Conservation (phyloP, 371 early-diverging fungal genomes). For the Apophysomyces sp. region DNA sequence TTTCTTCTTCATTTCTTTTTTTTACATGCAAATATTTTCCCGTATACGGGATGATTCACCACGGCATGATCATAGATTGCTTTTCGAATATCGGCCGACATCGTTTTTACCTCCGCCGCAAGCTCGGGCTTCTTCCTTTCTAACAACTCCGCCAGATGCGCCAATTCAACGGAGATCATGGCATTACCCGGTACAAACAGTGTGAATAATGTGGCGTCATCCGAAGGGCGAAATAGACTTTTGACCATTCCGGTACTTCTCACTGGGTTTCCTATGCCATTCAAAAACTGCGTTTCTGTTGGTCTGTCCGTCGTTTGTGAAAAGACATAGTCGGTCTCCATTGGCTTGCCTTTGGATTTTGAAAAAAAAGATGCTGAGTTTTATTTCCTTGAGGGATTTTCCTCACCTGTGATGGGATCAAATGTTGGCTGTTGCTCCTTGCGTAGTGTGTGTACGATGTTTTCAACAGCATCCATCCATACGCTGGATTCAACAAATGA, state of each 20-base stretch:
- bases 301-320: constrained; percentile 36
- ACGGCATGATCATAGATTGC: constrained; percentile 57
- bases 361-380: background rate
- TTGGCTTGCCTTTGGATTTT: constrained; percentile 18
- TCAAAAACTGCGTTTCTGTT: constrained; percentile 58
- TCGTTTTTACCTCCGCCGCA: constrained; percentile 11
- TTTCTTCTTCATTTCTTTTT: background rate
- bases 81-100: constrained; percentile 53
- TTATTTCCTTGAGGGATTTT: background rate
- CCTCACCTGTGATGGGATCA: constrained; percentile 27
- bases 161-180: constrained; percentile 61
- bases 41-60: constrained; percentile 39
- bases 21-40: constrained; percentile 49
- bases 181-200: constrained; percentile 72
- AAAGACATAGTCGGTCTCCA: constrained; percentile 25
- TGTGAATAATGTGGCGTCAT: constrained; percentile 63
- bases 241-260: constrained; percentile 60
- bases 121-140: constrained; percentile 2
- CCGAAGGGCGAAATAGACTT: constrained; percentile 64
- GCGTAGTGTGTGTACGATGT: constrained; percentile 24
- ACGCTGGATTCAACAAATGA: constrained; percentile 25
- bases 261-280: constrained; percentile 57
- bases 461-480: constrained; percentile 44
- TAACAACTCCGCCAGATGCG: constrained; percentile 30
- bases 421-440: constrained; percentile 43